phyloP scores from a whole-genome alignment of 495 filamentous ascomycete genomes.

The Amorphotheca resinae region DNA sequence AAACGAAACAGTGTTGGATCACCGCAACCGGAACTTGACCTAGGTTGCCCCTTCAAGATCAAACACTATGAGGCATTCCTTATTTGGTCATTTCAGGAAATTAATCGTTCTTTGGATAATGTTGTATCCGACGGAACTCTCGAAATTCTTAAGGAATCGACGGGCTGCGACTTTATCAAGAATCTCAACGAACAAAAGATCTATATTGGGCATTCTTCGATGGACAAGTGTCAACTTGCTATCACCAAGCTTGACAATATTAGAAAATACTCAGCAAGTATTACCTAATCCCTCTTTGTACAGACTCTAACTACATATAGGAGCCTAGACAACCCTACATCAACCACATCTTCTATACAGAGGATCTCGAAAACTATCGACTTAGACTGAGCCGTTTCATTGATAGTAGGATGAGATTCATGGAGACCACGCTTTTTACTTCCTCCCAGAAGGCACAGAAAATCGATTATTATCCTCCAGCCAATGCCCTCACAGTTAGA shows the following conservation, averaged over 20 bases:
- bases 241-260: conserved; percentile 27
- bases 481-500: conserved; percentile 1
- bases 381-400: conserved; percentile 23
- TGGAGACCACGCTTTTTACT: conserved; percentile 17
- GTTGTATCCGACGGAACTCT: conserved; percentile 17
- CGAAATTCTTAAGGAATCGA: conserved; percentile 17
- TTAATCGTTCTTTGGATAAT: neutral
- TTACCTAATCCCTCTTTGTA: neutral
- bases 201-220: conserved; percentile 23
- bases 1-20: neutral
- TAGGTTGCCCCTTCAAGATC: conserved; percentile 4
- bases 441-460: neutral
- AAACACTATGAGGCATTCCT: conserved; percentile 1
- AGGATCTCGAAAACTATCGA: conserved; percentile 22
- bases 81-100: conserved; percentile 6
- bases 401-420: conserved; percentile 15
- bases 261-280: conserved; percentile 25
- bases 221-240: conserved; percentile 15
- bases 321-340: neutral
- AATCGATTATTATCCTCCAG: conserved; percentile 4
- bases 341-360: conserved; percentile 27
- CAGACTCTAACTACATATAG: neutral
- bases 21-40: neutral
- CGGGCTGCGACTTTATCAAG: conserved; percentile 18
- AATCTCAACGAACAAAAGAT: conserved; percentile 19